Evolutionary conservation across 768 basidiomycete genomes (phyloP).

Genomic region (Amanita fuliginea): DNA sequence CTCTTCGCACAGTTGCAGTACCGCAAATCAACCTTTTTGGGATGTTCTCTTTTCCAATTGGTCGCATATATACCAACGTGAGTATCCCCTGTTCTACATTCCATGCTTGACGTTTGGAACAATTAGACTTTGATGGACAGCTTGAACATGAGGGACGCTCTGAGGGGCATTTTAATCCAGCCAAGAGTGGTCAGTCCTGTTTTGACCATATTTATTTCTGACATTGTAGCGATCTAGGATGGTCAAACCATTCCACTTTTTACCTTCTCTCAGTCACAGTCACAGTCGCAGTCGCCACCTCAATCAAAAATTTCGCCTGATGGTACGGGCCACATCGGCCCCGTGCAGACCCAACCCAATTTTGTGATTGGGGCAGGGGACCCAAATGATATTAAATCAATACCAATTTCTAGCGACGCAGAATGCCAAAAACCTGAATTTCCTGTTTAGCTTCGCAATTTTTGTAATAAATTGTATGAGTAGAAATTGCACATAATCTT

Average conservation of each 20-base stretch:
- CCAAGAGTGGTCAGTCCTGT: neutral
- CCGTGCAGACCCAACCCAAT: neutral
- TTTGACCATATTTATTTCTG: no score
- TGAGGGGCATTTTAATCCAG: neutral
- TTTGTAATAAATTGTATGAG: no score
- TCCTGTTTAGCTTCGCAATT: neutral
- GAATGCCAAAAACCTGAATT: neutral
- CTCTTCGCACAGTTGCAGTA: neutral
- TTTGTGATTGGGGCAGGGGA: neutral
- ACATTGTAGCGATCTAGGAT: no score
- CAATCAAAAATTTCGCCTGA: neutral
- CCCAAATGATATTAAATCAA: neutral
- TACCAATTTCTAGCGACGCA: neutral
- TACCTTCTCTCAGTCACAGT: neutral
- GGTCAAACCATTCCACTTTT: neutral
- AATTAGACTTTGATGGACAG: constrained; percentile 9
- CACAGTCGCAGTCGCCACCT: neutral
- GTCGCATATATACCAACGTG: constrained; percentile 10
- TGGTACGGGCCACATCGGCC: neutral
- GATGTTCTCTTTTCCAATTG: constrained; percentile 8
- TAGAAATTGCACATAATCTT: no score
- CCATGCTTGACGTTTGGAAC: neutral
- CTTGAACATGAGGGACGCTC: neutral
- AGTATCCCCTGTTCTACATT: neutral
- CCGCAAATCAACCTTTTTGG: constrained; percentile 6